phyloP scores from a whole-genome alignment of 345 rosid genomes.

The Lepidium aucheri region DNA sequence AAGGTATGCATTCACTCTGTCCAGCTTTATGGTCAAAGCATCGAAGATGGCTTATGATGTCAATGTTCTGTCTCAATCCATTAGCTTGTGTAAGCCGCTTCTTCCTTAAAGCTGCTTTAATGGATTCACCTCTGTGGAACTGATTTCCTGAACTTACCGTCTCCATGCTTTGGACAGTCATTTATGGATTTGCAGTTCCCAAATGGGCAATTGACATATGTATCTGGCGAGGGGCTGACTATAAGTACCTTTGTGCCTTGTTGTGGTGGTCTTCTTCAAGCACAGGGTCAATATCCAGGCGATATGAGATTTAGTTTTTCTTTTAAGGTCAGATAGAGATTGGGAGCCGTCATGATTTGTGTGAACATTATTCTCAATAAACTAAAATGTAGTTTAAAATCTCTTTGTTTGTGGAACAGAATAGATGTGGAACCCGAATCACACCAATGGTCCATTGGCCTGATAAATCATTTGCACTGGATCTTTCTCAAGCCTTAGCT shows the following conservation, averaged over 20 bases:
- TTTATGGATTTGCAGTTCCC: constrained; percentile 95
- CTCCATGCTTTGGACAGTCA: constrained; percentile 37
- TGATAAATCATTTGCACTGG: constrained; percentile 68
- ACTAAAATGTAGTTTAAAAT: background rate
- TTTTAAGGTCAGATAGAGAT: constrained; percentile 47
- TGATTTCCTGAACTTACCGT: background rate
- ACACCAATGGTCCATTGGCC: constrained; percentile 91
- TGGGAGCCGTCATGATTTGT: background rate
- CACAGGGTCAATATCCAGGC: constrained; percentile 96
- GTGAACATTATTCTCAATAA: background rate
- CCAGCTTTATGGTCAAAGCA: constrained; percentile 99
- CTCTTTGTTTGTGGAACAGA: constrained; percentile 38
- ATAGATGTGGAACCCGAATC: constrained; percentile 73
- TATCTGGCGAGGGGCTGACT: constrained; percentile 89
- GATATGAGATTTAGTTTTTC: constrained; percentile 96
- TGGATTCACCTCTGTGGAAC: background rate
- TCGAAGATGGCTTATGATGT: constrained; percentile 97
- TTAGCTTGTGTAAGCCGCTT: constrained; percentile 66
- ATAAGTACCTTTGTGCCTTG: constrained; percentile 80
- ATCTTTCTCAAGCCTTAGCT: constrained; percentile 75
- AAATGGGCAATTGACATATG: constrained; percentile 85
- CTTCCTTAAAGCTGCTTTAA: background rate
- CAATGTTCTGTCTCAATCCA: constrained; percentile 94
- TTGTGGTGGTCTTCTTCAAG: constrained; percentile 93
- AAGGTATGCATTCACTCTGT: constrained; percentile 92